These are phyloP conservation scores for Rhodotorula sphaerocarpa DNA, from an alignment of 768 basidiomycete species.

Conservation along the genomic window DNA sequence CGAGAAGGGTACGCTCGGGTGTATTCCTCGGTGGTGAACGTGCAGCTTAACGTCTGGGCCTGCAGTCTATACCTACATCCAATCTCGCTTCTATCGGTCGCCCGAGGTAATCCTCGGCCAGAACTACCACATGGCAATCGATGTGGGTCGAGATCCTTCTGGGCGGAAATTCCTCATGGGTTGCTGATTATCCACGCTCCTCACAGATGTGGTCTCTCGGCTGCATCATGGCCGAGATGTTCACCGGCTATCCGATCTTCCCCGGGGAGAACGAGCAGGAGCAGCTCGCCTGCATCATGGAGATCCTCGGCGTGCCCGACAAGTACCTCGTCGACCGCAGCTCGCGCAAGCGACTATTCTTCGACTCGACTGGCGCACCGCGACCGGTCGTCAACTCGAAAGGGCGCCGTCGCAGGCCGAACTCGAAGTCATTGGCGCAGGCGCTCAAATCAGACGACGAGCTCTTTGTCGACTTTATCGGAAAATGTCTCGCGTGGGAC, in stretches of 20 bases:
- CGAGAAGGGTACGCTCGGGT: constrained; percentile 59
- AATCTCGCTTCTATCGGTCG: constrained; percentile 90
- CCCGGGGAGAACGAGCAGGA: constrained; percentile 99
- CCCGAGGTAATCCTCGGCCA: constrained; percentile 98
- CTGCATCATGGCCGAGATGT: constrained; percentile 93
- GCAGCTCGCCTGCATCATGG: constrained; percentile 98
- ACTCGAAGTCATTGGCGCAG: constrained; percentile 77
- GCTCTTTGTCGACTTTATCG: constrained; percentile 90
- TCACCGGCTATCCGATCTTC: constrained; percentile 96
- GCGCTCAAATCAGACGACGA: constrained; percentile 89
- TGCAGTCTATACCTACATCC: constrained; percentile 98
- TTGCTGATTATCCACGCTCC: constrained; percentile 39
- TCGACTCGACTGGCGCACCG: constrained; percentile 88
- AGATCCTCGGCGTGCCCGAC: constrained; percentile 90
- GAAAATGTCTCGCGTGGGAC: constrained; percentile 97
- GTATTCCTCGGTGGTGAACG: no score
- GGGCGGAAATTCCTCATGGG: no score
- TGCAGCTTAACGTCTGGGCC: no score
- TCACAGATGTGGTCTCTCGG: constrained; percentile 97
- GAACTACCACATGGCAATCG: constrained; percentile 90
- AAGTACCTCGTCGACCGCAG: constrained; percentile 90
- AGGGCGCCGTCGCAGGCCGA: constrained; percentile 82
- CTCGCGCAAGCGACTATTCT: constrained; percentile 87
- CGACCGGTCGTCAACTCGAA: constrained; percentile 93
- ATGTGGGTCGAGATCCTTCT: constrained; percentile 5